These are phyloP conservation scores for Termitomyces sp. DNA, from an alignment of 768 basidiomycete species.

Conservation along the genomic window DNA sequence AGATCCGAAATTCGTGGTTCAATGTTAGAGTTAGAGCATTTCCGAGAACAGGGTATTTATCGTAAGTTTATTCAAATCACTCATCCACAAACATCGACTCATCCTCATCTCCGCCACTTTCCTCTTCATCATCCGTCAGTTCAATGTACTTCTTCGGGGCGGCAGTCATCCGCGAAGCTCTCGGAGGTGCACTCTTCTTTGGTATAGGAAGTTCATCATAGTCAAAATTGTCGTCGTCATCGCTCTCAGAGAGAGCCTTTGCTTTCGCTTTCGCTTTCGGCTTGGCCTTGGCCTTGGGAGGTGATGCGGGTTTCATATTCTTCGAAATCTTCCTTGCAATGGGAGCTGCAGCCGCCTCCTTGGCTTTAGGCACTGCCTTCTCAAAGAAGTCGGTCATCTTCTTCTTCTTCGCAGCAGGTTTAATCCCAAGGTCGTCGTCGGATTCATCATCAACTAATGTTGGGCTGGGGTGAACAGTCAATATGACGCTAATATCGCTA, in stretches of 20 bases:
- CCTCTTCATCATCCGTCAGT: constrained; percentile 41
- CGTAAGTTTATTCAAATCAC: background rate
- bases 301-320: constrained; percentile 54
- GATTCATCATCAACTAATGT: constrained; percentile 29
- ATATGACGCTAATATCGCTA: background rate
- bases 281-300: constrained; percentile 45
- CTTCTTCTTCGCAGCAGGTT: constrained; percentile 52
- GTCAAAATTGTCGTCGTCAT: constrained; percentile 36
- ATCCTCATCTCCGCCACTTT: constrained; percentile 35
- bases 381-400: constrained; percentile 58
- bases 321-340: constrained; percentile 46
- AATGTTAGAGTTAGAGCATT: no score
- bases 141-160: constrained; percentile 58
- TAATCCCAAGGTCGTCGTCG: constrained; percentile 32
- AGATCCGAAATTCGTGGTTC: no score
- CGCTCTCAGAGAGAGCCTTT: constrained; percentile 37
- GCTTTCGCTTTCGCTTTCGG: constrained; percentile 31
- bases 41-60: background rate
- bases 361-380: constrained; percentile 32
- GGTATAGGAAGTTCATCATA: constrained; percentile 34
- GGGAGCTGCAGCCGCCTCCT: constrained; percentile 32
- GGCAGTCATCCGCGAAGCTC: constrained; percentile 37
- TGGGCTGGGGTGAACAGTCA: constrained; percentile 19
- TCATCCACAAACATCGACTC: constrained; percentile 42
- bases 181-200: constrained; percentile 37